Evolutionary conservation across 2,329 filamentous ascomycete species (phyloP).

Genomic region (Microdochium trichocladiopsis): DNA sequence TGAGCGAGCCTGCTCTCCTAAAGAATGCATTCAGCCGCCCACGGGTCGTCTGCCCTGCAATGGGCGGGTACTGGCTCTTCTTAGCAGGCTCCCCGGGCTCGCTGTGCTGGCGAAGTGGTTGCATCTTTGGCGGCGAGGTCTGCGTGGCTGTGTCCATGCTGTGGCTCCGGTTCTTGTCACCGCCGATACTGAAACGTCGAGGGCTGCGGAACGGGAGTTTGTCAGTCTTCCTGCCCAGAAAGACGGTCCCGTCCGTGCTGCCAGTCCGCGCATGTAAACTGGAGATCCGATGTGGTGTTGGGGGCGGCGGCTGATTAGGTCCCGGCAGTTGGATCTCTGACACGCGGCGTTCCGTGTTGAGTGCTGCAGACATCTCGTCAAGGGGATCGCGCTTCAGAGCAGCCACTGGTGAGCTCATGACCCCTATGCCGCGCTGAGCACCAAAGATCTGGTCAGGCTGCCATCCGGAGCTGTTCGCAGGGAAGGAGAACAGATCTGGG

Average conservation of each 20-base stretch:
- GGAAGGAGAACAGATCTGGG: conserved; percentile 49
- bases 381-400: conserved; percentile 33
- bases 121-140: conserved; percentile 5
- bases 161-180: conserved; percentile 14
- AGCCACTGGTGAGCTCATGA: conserved; percentile 18
- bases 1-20: not conserved
- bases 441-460: conserved; percentile 40
- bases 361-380: conserved; percentile 35
- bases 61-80: conserved; percentile 40
- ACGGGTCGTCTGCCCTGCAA: conserved; percentile 20
- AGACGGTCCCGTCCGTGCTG: conserved; percentile 11
- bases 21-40: not conserved
- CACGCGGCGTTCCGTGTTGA: conserved; percentile 16
- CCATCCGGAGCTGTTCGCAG: conserved; percentile 35
- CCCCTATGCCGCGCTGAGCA: conserved; percentile 23
- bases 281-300: conserved; percentile 43
- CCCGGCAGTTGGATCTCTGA: conserved; percentile 16
- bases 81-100: conserved; percentile 21
- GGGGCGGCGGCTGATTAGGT: conserved; percentile 23
- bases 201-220: conserved; percentile 11
- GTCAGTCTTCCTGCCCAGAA: conserved; percentile 10
- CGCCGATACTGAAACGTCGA: conserved; percentile 7
- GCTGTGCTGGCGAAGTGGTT: conserved; percentile 8
- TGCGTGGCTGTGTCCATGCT: conserved; percentile 18
- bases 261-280: conserved; percentile 43